A percentile compares a stretch with the other conserved stretches of the same genome.
phyloP scores from a whole-genome alignment of 495 filamentous ascomycete species.

The Emericellopsis terricola region DNA sequence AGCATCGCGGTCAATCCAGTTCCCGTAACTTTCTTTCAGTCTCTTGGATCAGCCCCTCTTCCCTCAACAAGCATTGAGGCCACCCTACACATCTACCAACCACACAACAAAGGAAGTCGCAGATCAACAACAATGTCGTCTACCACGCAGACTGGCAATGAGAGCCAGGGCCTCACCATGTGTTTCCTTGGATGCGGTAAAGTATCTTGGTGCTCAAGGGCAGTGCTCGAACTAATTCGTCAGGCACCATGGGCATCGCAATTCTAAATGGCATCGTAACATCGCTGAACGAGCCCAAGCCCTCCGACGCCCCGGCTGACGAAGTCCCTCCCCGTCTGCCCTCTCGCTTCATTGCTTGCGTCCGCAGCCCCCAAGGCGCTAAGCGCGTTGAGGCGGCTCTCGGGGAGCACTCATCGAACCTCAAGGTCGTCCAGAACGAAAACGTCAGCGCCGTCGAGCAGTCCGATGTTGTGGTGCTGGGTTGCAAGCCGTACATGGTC shows the following conservation, averaged over 20 bases:
- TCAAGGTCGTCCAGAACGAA: conserved; percentile 28
- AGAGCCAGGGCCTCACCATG: conserved; percentile 36
- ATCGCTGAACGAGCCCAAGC: conserved; percentile 32
- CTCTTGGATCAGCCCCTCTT: too few species aligned
- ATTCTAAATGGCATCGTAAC: conserved; percentile 66
- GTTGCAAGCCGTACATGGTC: conserved; percentile 65
- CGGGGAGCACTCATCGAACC: conserved; percentile 22
- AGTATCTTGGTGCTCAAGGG: too few species aligned
- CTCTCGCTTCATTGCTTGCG: conserved; percentile 58
- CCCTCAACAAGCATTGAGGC: too few species aligned
- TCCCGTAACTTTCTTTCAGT: too few species aligned
- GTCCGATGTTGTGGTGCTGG: conserved; percentile 50
- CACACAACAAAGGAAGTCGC: too few species aligned
- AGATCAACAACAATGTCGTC: conserved; percentile 15
- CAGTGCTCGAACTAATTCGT: too few species aligned
- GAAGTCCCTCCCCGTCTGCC: conserved; percentile 40
- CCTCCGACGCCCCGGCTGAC: conserved; percentile 29
- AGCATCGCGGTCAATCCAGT: too few species aligned
- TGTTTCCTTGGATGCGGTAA: conserved; percentile 58
- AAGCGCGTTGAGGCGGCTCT: conserved; percentile 43
- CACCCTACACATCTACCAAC: too few species aligned
- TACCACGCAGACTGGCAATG: conserved; percentile 9
- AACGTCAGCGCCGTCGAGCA: conserved; percentile 40
- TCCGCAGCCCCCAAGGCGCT: conserved; percentile 42
- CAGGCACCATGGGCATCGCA: conserved; percentile 68